These are phyloP conservation scores for Solanum chaucha DNA, from an alignment of 257 asterid genomes.

Conservation along the genomic window DNA sequence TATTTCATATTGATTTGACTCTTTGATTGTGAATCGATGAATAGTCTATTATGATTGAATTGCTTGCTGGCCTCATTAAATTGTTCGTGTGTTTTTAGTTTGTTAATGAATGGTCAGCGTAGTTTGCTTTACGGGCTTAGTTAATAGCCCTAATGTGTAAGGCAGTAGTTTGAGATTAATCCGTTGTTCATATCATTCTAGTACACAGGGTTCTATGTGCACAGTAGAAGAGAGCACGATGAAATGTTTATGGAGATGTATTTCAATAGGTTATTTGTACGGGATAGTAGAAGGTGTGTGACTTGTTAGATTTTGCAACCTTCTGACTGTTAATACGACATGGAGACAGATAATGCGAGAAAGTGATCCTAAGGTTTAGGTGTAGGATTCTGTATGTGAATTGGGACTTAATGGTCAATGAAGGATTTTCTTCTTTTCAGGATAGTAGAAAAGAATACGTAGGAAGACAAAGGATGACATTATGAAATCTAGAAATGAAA, in stretches of 20 bases:
- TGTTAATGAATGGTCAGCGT: background rate
- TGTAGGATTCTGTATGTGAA: background rate
- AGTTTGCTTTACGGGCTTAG: background rate
- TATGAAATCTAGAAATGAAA: background rate
- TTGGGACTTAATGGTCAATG: background rate
- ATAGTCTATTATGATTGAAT: background rate
- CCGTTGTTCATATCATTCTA: background rate
- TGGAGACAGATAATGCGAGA: background rate
- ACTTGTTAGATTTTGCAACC: background rate
- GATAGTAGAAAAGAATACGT: background rate
- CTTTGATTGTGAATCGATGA: background rate
- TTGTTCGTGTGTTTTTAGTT: background rate
- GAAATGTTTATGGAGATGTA: background rate
- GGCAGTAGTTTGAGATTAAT: background rate
- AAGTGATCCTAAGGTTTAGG: background rate
- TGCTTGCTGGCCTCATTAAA: background rate
- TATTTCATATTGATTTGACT: background rate
- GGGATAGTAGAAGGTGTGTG: background rate
- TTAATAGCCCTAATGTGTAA: background rate
- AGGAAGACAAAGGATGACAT: background rate
- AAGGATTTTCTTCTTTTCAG: background rate
- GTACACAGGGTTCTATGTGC: background rate
- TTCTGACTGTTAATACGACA: background rate
- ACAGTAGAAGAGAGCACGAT: background rate
- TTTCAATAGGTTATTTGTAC: background rate